phyloP scores from a whole-genome alignment of 768 basidiomycete species.

The Grammothele lineata region DNA sequence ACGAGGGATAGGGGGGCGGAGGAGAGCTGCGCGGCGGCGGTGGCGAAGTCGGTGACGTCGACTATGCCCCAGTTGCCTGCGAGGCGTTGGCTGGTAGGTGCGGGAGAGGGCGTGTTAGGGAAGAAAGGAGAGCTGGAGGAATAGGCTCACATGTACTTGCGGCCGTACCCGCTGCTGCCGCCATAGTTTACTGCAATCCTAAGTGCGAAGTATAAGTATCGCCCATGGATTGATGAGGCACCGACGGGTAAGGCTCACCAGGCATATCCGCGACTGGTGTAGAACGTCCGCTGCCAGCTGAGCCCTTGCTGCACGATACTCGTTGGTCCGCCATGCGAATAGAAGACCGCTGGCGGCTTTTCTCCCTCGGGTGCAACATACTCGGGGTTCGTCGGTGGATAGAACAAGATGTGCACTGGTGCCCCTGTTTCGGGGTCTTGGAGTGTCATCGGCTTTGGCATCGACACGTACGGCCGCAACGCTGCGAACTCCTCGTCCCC shows the following conservation, averaged over 20 bases:
- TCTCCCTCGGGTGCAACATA: conserved; percentile 51
- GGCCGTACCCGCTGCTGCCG: conserved; percentile 72
- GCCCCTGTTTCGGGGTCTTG: conserved; percentile 28
- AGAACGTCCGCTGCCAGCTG: conserved; percentile 55
- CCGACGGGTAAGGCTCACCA: conserved; percentile 43
- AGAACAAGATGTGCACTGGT: conserved; percentile 59
- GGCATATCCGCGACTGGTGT: conserved; percentile 68
- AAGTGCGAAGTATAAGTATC: neutral
- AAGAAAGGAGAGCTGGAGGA: conserved; percentile 11
- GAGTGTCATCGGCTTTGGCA: conserved; percentile 46
- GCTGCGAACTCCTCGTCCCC: conserved; percentile 19
- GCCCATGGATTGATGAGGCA: neutral
- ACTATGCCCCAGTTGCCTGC: conserved; percentile 67
- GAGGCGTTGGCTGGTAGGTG: conserved; percentile 41
- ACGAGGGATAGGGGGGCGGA: conserved; percentile 46
- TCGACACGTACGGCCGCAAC: conserved; percentile 39
- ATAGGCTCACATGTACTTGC: conserved; percentile 57
- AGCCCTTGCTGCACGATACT: conserved; percentile 41
- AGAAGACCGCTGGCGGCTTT: conserved; percentile 63
- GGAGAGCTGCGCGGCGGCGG: conserved; percentile 49
- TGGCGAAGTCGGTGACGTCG: conserved; percentile 64
- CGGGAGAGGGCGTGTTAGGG: neutral
- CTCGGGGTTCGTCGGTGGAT: conserved; percentile 60
- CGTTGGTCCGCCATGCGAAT: conserved; percentile 75
- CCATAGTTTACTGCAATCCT: conserved; percentile 77